Base-by-base conservation (phyloP, 371 early-diverging fungal species). In the Mucor plumbeus region DNA sequence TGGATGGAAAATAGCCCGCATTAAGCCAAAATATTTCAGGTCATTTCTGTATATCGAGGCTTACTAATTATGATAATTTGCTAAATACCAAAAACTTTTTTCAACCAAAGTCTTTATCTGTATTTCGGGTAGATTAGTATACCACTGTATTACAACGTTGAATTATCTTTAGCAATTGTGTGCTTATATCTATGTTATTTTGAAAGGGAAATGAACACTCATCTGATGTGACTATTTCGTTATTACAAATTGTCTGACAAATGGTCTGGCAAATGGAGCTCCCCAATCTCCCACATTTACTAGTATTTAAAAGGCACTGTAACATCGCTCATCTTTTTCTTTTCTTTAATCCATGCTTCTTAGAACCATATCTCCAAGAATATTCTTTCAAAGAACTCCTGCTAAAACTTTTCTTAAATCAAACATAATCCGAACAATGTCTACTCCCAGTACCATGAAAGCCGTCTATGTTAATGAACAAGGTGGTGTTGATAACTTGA, bases 401-500 rank as follows among this genome's bases (percentile, higher is more conserved):
- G 35, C 48, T n/a, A 35, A 48, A 4, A 48, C 35, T 6, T 44
- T 50, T 61, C 38, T 36, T 3, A 47, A 35, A 13, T 58, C 59
- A n/a, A 58, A 14, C 10, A 39, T 58, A n/a, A 38, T 58, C 19
- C 71, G 74, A 65, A 60, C 53, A 38, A 80, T 80, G 78, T 72
- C 88, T n/a, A 67, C 56, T 15, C 19, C 19, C 4, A 47, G 19
- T n/a, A 86, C 85, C 35, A 90, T 88, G 89, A 84, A 87, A 65
- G 94, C 95, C 14, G 82, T 95, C 53, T 87, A 86, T 71, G 82
- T 94, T 64, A 74, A 86, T 39, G 69, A 85, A 55, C 74, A 72
- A 26, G 97, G 97, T 38, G 95, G 89, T 19, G 74, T 84, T 34
- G 92, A 92, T 8, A 91, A 92, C 9, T 82, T 96, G 33, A 73